Conservation (phyloP, 306 rosid species). For the Vicia sativa region DNA sequence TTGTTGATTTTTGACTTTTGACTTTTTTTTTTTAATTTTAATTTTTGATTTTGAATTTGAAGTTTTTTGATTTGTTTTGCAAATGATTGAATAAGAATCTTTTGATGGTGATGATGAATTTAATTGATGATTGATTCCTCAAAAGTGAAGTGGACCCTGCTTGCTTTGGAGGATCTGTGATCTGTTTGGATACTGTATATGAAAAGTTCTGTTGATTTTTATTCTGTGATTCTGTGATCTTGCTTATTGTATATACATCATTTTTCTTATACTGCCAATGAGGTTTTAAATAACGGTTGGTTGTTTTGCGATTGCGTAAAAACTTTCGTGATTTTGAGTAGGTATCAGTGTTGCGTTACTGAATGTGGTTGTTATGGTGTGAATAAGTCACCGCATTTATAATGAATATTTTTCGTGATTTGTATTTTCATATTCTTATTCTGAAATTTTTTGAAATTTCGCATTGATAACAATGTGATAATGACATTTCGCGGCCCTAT, state of each 20-base stretch:
- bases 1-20: conserved; percentile 12
- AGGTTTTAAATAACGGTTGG: background rate
- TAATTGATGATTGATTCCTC: conserved; percentile 4
- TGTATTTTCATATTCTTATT: too few species aligned
- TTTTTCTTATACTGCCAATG: conserved; percentile 1
- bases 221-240: background rate
- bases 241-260: conserved; percentile 3
- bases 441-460: too few species aligned
- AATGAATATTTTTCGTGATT: too few species aligned
- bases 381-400: too few species aligned
- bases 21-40: background rate
- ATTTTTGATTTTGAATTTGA: conserved; percentile 26
- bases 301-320: too few species aligned
- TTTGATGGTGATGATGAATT: conserved; percentile 17
- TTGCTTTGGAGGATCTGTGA: conserved; percentile 28
- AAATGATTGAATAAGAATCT: conserved; percentile 14
- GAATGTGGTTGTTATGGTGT: too few species aligned
- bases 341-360: too few species aligned
- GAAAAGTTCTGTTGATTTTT: background rate
- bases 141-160: conserved; percentile 12
- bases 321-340: too few species aligned
- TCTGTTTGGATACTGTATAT: conserved; percentile 11
- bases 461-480: too few species aligned
- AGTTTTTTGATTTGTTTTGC: conserved; percentile 20
- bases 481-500: too few species aligned